Evolutionary conservation across 306 rosid species (phyloP).

Genomic region (Castanea crenata): DNA sequence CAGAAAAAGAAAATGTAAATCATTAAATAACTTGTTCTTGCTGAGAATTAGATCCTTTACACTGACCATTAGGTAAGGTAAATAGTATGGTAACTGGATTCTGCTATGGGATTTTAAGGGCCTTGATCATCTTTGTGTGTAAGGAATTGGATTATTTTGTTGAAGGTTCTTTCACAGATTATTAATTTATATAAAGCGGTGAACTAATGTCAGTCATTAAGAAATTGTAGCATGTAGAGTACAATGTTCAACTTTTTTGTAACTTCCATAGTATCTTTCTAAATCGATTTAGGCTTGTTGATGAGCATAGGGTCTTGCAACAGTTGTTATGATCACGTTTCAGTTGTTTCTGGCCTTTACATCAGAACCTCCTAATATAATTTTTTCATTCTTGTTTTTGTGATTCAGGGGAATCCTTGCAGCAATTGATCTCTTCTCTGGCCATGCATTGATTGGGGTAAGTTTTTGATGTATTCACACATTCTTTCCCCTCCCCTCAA

Average conservation of each 20-base stretch:
- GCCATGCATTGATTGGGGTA: conserved; percentile 85
- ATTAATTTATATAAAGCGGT: background rate
- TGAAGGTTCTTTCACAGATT: background rate
- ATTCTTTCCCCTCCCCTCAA: no score
- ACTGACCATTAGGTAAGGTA: background rate
- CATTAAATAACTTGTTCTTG: background rate
- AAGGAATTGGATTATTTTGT: conserved; percentile 4
- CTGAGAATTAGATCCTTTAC: background rate
- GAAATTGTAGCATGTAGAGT: background rate
- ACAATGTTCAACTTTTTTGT: background rate
- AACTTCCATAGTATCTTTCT: background rate
- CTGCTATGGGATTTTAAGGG: background rate
- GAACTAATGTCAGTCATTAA: background rate
- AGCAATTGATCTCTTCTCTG: conserved; percentile 84
- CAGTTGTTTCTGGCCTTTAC: background rate
- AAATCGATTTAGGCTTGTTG: background rate
- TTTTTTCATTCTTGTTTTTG: background rate
- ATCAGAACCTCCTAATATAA: background rate
- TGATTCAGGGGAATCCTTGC: conserved; percentile 90
- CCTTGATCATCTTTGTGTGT: background rate
- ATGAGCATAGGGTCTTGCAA: background rate
- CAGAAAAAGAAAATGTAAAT: no score
- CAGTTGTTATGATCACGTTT: background rate
- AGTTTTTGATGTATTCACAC: conserved; percentile 33
- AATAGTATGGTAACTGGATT: background rate